Conservation (phyloP, 2,329 filamentous ascomycete species). For the Penicillium expansum region DNA sequence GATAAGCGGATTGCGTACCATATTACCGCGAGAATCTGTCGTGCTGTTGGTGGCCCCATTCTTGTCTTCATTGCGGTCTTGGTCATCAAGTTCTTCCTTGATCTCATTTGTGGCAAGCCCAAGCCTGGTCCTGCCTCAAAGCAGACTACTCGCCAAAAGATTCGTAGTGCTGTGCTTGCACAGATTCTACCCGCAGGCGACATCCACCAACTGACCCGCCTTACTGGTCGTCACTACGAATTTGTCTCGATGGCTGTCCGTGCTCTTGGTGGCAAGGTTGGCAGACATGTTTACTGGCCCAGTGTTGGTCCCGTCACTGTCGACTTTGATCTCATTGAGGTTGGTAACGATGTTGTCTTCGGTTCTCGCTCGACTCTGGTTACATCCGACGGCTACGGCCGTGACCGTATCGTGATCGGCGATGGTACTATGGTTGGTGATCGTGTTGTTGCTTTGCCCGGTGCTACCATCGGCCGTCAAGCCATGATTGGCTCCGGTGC, state of each 20-base stretch:
- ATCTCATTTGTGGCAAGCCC: conserved; percentile 20
- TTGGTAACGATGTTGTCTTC: conserved; percentile 60
- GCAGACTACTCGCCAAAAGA: conserved; percentile 14
- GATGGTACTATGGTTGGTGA: conserved; percentile 58
- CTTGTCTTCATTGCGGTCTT: conserved; percentile 14
- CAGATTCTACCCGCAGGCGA: conserved; percentile 44
- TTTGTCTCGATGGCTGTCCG: conserved; percentile 53
- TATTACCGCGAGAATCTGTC: conserved; percentile 19
- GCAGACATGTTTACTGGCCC: conserved; percentile 57
- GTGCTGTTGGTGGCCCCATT: conserved; percentile 17
- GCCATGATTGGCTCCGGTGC: conserved; percentile 56
- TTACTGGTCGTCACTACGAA: conserved; percentile 58
- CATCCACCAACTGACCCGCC: conserved; percentile 50
- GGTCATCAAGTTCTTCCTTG: conserved; percentile 12
- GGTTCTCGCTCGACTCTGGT: conserved; percentile 55
- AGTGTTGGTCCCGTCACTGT: conserved; percentile 54
- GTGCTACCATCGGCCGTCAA: conserved; percentile 49
- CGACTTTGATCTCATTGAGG: conserved; percentile 55
- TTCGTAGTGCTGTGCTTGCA: conserved; percentile 18
- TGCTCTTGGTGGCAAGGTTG: conserved; percentile 51
- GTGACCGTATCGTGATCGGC: conserved; percentile 48
- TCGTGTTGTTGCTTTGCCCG: conserved; percentile 53
- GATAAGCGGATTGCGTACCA: conserved; percentile 18
- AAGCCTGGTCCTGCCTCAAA: conserved; percentile 18
- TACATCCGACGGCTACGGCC: conserved; percentile 53